Evolutionary conservation across 495 filamentous ascomycete species (phyloP), one percentile per base, ranked within the genome.

Genomic region (Neurospora sp.): DNA sequence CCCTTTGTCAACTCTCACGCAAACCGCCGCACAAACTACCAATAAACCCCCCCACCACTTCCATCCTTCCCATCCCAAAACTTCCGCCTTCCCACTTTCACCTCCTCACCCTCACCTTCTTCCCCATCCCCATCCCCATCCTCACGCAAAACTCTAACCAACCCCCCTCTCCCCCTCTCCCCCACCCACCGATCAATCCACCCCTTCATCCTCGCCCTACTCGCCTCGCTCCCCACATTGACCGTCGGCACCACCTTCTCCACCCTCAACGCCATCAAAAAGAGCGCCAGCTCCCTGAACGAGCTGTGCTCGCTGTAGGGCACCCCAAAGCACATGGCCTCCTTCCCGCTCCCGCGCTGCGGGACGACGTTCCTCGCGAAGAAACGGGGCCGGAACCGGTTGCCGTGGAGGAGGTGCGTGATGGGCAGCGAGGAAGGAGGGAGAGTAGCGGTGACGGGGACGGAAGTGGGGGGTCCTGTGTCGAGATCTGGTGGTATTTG

Each of bases 291-390:
- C 85, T 99, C 96, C 27, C 96, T 84, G 78, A 99, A 99, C 59
- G 90, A 93, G 80, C 92, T 95, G 76, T 99, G 96, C 82, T 99
- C 96, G 70, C 90, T 93, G 78, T 99, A 99, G 48, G 96, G 96
- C 31, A 98, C 96, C 14, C 91, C 93, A 74, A 93, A 97, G 76
- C 93, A 96, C 72, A 89, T 89, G 31, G 91, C 90, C 72, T 92
- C 89, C 61, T 85, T 84, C 31, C 91, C 91, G 78, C 90, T 91
- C 6, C 96, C 96, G 2, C 93, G 86, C 82, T 95, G 90, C 1
- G 94, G 91, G 10, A 88, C 85, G 31, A 99, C 82, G 59, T 97
- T 90, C 5, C 80, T 70, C 53, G 85, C 85, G 0, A 83, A 83
- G 76, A 92, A 98, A 10, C 85, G 81, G 6, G 89, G 88, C 73